phyloP scores from a whole-genome alignment of 441 rosid species.

The Brassica balearica region DNA sequence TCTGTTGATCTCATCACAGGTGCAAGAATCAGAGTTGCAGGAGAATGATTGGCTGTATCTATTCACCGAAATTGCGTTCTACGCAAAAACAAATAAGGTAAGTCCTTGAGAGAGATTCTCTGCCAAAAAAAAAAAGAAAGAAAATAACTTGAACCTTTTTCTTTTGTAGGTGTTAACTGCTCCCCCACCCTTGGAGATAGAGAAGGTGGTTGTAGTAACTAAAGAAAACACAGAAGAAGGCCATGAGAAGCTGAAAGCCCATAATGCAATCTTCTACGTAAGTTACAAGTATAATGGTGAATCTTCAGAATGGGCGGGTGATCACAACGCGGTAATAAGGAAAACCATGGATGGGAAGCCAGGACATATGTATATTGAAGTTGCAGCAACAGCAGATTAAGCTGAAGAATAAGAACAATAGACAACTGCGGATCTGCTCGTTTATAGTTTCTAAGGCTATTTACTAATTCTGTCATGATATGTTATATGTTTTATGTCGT shows the following conservation, averaged over 20 bases:
- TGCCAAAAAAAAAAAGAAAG: not conserved
- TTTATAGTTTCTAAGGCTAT: no score
- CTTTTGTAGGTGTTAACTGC: not conserved
- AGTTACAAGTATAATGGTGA: constrained; percentile 9
- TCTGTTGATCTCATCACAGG: constrained; percentile 8
- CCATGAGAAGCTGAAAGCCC: constrained; percentile 14
- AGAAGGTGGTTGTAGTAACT: constrained; percentile 31
- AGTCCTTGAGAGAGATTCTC: constrained; percentile 21
- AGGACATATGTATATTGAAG: constrained; percentile 25
- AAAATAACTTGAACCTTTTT: not conserved
- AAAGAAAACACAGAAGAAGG: constrained; percentile 15
- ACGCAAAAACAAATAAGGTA: not conserved
- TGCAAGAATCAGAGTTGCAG: constrained; percentile 23
- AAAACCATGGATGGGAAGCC: constrained; percentile 29
- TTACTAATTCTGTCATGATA: no score
- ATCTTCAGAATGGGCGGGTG: not conserved
- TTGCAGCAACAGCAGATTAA: not conserved
- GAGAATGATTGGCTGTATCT: constrained; percentile 27
- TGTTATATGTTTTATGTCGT: no score
- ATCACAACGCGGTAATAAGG: constrained; percentile 3
- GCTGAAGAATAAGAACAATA: not conserved
- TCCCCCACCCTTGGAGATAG: constrained; percentile 23
- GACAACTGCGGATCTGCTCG: no score
- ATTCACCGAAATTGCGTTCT: constrained; percentile 9
- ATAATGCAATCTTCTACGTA: constrained; percentile 23